These are phyloP conservation scores for Debaryomyces subglobosus DNA, from an alignment of 1,139 yeast species.

Conservation along the genomic window DNA sequence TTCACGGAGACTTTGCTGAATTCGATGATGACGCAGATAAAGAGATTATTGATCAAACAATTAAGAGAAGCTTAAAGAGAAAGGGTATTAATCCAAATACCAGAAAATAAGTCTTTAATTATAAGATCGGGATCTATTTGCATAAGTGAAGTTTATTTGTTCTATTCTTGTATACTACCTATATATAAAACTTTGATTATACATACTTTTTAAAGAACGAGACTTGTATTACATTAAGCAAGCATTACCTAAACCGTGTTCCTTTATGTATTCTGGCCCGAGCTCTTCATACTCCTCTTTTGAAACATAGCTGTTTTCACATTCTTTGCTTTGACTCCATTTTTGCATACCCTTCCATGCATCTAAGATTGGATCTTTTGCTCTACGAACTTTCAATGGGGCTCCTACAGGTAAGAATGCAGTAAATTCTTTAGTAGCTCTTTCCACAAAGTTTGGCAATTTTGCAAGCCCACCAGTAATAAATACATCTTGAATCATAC, in stretches of 20 bases:
- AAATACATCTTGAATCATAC: constrained; percentile 64
- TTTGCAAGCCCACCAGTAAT: constrained; percentile 84
- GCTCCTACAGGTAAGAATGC: constrained; percentile 72
- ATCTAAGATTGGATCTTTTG: constrained; percentile 71
- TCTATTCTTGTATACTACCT: constrained; percentile 15
- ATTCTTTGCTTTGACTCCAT: constrained; percentile 62
- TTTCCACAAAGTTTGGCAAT: constrained; percentile 64
- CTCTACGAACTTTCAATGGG: constrained; percentile 61
- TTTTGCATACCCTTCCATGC: constrained; percentile 95
- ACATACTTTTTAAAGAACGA: constrained; percentile 1
- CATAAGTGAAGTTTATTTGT: constrained; percentile 9
- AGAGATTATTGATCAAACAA: constrained; percentile 70
- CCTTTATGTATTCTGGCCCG: constrained; percentile 89
- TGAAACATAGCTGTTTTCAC: constrained; percentile 56
- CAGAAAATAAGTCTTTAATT: constrained; percentile 9
- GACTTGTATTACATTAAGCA: constrained; percentile 26
- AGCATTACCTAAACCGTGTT: constrained; percentile 78
- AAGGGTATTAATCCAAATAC: constrained; percentile 76
- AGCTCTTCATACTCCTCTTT: constrained; percentile 79
- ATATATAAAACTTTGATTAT: constrained; percentile 7
- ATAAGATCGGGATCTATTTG: constrained; percentile 4
- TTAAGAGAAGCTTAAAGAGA: constrained; percentile 72
- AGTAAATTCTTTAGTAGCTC: constrained; percentile 69
- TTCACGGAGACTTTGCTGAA: constrained; percentile 81
- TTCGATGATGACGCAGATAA: constrained; percentile 80